Evolutionary conservation across 257 asterid species (phyloP).

Genomic region (Echium plantagineum): DNA sequence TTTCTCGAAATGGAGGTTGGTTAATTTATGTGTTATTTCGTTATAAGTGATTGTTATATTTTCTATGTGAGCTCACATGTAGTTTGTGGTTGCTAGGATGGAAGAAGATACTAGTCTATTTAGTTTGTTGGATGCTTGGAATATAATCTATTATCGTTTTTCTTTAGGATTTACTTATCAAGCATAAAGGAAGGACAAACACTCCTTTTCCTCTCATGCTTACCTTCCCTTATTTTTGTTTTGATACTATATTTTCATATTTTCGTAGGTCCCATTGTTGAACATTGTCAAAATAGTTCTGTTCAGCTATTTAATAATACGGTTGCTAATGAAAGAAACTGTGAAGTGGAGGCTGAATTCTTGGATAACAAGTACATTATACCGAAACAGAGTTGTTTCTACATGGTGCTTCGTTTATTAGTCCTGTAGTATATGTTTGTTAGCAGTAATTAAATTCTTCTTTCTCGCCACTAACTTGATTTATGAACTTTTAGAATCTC

Average conservation of each 20-base stretch:
- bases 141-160: too few relatives aligned
- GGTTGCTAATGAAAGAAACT: conserved; percentile 33
- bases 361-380: conserved; percentile 45
- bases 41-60: too few relatives aligned
- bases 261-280: conserved; percentile 29
- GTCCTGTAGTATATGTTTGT: neutral
- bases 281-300: conserved; percentile 3
- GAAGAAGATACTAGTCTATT: too few relatives aligned
- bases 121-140: too few relatives aligned
- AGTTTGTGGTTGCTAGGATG: too few relatives aligned
- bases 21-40: neutral
- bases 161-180: too few relatives aligned
- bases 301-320: conserved; percentile 46
- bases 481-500: neutral
- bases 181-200: too few relatives aligned
- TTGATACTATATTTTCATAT: neutral
- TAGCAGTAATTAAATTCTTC: neutral
- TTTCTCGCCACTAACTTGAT: neutral
- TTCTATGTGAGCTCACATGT: too few relatives aligned
- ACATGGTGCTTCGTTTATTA: conserved; percentile 42
- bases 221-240: neutral
- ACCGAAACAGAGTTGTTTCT: conserved; percentile 62
- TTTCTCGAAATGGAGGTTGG: conserved; percentile 29
- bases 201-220: too few relatives aligned
- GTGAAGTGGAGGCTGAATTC: conserved; percentile 55